Conservation (phyloP, 2,329 filamentous ascomycete species). For the Cladophialophora immunda region DNA sequence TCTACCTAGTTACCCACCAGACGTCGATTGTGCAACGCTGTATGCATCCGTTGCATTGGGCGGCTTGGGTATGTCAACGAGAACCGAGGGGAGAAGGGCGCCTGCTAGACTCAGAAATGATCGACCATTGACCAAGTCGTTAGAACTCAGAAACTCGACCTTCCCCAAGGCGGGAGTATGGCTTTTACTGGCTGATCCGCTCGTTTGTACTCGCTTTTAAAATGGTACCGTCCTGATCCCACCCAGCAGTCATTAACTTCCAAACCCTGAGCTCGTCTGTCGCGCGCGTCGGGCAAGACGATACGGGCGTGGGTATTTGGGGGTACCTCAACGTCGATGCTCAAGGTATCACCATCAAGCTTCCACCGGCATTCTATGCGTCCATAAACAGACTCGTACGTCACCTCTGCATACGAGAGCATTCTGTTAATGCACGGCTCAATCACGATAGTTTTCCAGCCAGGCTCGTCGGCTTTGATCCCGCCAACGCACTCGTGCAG, state of each 20-base stretch:
- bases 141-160: not conserved
- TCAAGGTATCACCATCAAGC: not conserved
- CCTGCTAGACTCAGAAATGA: not conserved
- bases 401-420: conserved; percentile 43
- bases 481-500: conserved; percentile 49
- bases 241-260: not conserved
- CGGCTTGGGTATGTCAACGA: not conserved
- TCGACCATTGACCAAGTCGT: not conserved
- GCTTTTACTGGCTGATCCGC: not conserved
- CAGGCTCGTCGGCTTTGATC: conserved; percentile 42
- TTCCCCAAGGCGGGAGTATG: not conserved
- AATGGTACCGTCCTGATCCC: not conserved
- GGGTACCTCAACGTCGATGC: not conserved
- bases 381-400: conserved; percentile 47
- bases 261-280: not conserved
- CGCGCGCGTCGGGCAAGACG: not conserved
- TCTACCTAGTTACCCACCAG: not conserved
- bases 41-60: not conserved
- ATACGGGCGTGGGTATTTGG: not conserved
- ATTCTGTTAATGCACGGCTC: conserved; percentile 45
- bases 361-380: conserved; percentile 41
- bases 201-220: not conserved
- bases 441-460: conserved; percentile 45
- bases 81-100: not conserved
- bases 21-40: not conserved